Evolutionary conservation across 1,284 basidiomycete genomes (phyloP), one percentile per base, ranked within the genome.

Genomic region (Cutaneotrichosporon spelunceum): DNA sequence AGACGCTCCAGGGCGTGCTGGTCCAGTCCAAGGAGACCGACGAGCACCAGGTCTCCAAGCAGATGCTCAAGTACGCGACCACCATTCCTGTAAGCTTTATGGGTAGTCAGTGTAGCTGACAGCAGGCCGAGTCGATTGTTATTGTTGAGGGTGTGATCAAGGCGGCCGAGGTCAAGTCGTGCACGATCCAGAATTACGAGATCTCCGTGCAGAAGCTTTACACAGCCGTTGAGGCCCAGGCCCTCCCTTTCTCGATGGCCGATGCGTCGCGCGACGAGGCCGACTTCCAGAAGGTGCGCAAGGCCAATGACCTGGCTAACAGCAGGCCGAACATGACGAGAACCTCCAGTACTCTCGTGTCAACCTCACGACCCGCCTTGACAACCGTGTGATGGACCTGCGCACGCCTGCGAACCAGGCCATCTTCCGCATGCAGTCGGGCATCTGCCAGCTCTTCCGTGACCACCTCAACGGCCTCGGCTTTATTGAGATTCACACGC

Each of bases 381-480:
- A 98, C 82, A 93, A 95, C 81, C 87, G 96, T 63, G 87, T 98
- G 39, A 83, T 99, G 67, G 96, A 99, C 78, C 85, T 99, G 49
- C 85, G 96, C 88, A 98, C 95, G 7, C 88, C 88, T 76, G 92
- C 93, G 59, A 99, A 96, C 80, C 94, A 98, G 81, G 92, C 94
- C 26, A 89, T 99, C 67, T 99, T 99, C 85, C 89, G 84, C 70
- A 81, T 99, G 59, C 93, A 95, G 76, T 88, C 91, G 53, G 93
- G 84, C 27, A 89, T 99, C 56, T 88, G 91, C 71, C 84, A 88
- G 63, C 81, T 95, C 54, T 99, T 99, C 88, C 87, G 95, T 54
- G 85, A 90, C 63, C 91, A 87, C 80, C 83, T 99, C 62, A 86
- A 87, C 70, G 79, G 78, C 39, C 81, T 88, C 61, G 87, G 87